These are phyloP conservation scores for Psidium guajava DNA, from an alignment of 345 rosid species.

Conservation along the genomic window DNA sequence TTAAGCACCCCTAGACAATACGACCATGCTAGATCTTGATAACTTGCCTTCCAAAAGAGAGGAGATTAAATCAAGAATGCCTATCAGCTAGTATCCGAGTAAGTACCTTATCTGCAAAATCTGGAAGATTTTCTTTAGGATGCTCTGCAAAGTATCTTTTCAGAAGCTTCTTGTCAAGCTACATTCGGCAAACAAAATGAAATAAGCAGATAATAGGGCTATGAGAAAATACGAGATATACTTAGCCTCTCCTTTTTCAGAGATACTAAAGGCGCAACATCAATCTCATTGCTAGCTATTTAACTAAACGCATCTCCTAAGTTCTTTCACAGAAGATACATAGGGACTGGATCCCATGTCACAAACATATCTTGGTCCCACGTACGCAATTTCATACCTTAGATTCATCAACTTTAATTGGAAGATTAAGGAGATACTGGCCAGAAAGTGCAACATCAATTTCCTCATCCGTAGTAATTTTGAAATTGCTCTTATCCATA, in stretches of 20 bases:
- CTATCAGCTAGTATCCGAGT: background rate
- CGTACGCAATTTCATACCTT: slow-evolving; percentile 39
- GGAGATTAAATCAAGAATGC: background rate
- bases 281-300: background rate
- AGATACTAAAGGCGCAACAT: background rate
- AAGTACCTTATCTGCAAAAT: slow-evolving; percentile 74
- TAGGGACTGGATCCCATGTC: background rate
- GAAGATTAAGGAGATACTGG: slow-evolving; percentile 88
- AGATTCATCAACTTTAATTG: slow-evolving; percentile 78
- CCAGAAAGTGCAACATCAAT: slow-evolving; percentile 80
- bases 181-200: slow-evolving; percentile 15
- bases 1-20: background rate
- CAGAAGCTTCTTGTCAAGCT: slow-evolving; percentile 82
- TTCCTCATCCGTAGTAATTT: slow-evolving; percentile 69
- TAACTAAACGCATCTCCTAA: background rate
- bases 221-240: background rate
- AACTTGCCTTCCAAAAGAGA: background rate
- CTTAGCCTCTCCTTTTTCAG: background rate
- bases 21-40: background rate
- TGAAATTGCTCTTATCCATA: slow-evolving; percentile 96
- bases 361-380: background rate
- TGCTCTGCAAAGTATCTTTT: slow-evolving; percentile 63
- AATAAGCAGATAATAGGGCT: background rate
- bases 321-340: background rate
- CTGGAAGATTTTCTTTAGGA: slow-evolving; percentile 61